Percentiles rank a stretch among this genome's conserved stretches.
Evolutionary conservation across 2,329 filamentous ascomycete species (phyloP).

Genomic region (Esteya vermicola): DNA sequence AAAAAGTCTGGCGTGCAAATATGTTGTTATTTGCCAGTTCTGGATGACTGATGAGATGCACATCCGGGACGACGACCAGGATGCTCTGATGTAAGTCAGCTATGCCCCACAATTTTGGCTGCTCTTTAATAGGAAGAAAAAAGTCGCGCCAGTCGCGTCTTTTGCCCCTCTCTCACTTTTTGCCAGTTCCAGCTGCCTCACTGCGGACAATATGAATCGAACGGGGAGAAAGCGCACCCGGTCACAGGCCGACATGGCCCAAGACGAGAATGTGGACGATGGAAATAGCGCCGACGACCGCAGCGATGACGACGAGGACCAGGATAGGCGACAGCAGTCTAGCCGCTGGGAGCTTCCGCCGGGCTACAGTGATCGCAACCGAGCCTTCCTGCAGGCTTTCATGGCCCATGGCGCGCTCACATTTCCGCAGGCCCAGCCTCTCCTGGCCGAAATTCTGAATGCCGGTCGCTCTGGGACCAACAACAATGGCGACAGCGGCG

Average conservation of each 20-base stretch:
- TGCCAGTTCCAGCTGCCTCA: background rate
- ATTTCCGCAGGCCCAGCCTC: constrained; percentile 53
- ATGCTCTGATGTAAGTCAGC: background rate
- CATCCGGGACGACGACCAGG: no score
- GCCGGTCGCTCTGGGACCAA: constrained; percentile 16
- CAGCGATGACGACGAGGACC: background rate
- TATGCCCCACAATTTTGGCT: background rate
- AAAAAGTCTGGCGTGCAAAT: no score
- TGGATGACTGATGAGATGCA: background rate
- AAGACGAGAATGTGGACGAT: no score
- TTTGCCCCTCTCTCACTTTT: background rate
- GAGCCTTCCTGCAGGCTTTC: constrained; percentile 83
- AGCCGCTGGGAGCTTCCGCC: constrained; percentile 11
- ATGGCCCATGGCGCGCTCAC: constrained; percentile 67
- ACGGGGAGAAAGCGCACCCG: constrained; percentile 5
- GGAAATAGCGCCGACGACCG: background rate
- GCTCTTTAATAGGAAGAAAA: background rate
- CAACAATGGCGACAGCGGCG: constrained; percentile 59
- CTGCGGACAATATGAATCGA: constrained; percentile 1
- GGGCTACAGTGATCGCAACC: constrained; percentile 49
- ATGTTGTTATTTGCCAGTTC: background rate
- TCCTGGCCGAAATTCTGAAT: constrained; percentile 65
- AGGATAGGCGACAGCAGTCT: background rate
- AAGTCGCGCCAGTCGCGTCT: background rate
- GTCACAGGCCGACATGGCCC: background rate